Percentiles rank a stretch among this genome's conserved stretches.
Conservation (phyloP, 2,329 filamentous ascomycete species). For the Penicillium vulpinum region DNA sequence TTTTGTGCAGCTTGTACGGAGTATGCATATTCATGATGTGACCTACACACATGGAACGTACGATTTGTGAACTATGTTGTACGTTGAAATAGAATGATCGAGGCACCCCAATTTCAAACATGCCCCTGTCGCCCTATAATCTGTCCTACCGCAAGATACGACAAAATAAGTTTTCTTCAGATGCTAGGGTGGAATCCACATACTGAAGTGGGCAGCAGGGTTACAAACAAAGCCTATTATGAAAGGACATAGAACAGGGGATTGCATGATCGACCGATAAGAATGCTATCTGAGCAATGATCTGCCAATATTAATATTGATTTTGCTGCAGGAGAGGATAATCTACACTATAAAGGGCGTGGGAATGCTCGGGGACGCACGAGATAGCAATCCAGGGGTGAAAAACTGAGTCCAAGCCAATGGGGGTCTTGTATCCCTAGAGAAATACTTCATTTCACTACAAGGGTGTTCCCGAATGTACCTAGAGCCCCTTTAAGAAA, state of each 20-base stretch:
- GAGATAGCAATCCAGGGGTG: conserved; percentile 21
- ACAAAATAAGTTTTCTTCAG: background rate
- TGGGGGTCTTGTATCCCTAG: conserved; percentile 1
- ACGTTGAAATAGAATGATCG: background rate
- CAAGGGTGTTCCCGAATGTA: background rate
- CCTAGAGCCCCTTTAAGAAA: background rate
- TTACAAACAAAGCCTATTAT: conserved; percentile 8
- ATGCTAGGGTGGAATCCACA: background rate
- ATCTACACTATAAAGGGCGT: conserved; percentile 8
- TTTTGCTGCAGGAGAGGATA: conserved; percentile 2
- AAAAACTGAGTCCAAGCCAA: conserved; percentile 9
- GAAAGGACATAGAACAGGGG: background rate
- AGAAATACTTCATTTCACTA: background rate
- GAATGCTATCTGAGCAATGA: conserved; percentile 4
- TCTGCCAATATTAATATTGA: conserved; percentile 10
- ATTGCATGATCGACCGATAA: conserved; percentile 4
- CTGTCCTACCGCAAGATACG: too few species aligned
- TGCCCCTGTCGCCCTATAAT: background rate
- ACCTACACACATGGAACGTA: background rate
- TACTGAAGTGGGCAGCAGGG: background rate
- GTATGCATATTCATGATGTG: background rate
- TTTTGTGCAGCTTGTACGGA: background rate
- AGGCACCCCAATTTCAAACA: background rate
- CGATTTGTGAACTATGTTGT: background rate
- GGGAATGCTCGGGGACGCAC: conserved; percentile 15